Percentiles rank a stretch among this genome's conserved stretches.
These are phyloP conservation scores for Gossypium herbaceum DNA, from an alignment of 345 rosid species.

Conservation along the genomic window DNA sequence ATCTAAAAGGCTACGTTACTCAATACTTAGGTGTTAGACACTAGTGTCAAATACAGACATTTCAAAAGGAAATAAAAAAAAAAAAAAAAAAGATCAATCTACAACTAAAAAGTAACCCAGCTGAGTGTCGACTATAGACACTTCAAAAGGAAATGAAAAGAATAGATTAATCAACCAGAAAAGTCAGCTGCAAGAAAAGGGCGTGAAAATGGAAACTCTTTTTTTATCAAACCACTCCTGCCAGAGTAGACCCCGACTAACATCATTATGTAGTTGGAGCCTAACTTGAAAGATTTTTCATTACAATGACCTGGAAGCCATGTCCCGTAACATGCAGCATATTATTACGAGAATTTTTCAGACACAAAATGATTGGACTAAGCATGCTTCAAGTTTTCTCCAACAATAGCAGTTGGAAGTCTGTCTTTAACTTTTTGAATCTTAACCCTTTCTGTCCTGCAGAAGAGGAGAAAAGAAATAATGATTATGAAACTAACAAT, in stretches of 20 bases:
- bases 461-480: not conserved
- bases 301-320: not conserved
- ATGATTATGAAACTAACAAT: not conserved
- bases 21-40: no score
- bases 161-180: not conserved
- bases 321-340: not conserved
- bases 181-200: no score
- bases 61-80: no score
- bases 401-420: not conserved
- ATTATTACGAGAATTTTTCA: not conserved
- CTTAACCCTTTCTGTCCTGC: slow-evolving; percentile 13
- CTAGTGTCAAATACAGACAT: no score
- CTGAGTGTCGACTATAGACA: not conserved
- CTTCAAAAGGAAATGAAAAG: not conserved
- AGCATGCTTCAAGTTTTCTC: not conserved
- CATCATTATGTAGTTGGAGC: not conserved
- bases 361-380: not conserved
- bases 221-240: not conserved
- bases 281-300: not conserved
- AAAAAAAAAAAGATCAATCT: no score
- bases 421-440: not conserved
- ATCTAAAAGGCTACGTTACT: no score
- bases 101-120: no score
- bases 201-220: not conserved
- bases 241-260: not conserved